A percentile compares a stretch with the other conserved stretches of the same genome.
Evolutionary conservation across 768 basidiomycete genomes (phyloP).

Genomic region (Daedalea quercina): DNA sequence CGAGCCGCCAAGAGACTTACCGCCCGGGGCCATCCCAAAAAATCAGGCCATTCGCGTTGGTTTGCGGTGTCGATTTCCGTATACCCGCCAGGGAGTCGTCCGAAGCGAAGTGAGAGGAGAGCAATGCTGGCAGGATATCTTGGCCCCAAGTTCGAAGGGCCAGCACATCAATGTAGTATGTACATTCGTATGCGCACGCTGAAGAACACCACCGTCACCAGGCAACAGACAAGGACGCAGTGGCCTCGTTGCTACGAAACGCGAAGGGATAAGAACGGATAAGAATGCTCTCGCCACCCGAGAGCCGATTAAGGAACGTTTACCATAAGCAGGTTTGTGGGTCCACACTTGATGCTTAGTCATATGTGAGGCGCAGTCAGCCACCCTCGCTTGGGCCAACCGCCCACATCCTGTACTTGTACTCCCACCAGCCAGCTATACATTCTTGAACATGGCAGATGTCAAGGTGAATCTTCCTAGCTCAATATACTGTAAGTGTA

Average conservation of each 20-base stretch:
- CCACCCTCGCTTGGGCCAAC: not conserved
- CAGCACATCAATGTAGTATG: too few relatives aligned
- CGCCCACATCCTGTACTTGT: not conserved
- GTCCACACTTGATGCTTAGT: conserved; percentile 2
- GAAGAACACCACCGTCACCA: too few relatives aligned
- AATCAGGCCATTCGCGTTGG: not conserved
- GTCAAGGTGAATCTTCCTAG: not conserved
- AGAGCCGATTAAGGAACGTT: not conserved
- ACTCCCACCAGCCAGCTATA: not conserved
- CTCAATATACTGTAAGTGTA: not conserved
- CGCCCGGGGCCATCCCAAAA: not conserved
- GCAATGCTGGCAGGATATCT: conserved; percentile 10
- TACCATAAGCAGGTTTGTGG: not conserved
- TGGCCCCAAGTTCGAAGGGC: too few relatives aligned
- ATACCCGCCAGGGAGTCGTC: conserved; percentile 8
- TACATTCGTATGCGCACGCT: too few relatives aligned
- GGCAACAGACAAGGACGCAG: not conserved
- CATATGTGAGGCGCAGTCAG: not conserved
- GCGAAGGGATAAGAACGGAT: not conserved
- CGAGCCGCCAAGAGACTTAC: not conserved
- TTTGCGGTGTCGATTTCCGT: not conserved
- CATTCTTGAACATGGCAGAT: not conserved
- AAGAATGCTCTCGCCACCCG: too few relatives aligned
- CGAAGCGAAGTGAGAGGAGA: conserved; percentile 21
- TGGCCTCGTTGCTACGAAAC: not conserved